Conservation (phyloP, 2,329 filamentous ascomycete species). For the Helminthosporium solani region DNA sequence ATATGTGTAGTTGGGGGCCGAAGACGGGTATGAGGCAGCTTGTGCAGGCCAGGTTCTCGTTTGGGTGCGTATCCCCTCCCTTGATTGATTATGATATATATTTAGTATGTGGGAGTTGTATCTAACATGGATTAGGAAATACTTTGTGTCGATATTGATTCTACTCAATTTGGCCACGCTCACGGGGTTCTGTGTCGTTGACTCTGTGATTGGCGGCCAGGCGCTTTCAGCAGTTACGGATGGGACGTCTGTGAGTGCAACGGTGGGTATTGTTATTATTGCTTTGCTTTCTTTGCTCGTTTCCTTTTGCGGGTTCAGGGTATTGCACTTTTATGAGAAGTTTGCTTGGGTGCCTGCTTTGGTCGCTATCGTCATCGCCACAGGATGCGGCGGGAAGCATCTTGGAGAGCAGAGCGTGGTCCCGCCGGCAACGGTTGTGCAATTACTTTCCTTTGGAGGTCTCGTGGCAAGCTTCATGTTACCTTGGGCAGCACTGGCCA, state of each 20-base stretch:
- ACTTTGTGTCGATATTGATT: slow-evolving; percentile 60
- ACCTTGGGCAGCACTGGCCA: slow-evolving; percentile 60
- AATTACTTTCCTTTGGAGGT: slow-evolving; percentile 59
- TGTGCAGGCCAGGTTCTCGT: slow-evolving; percentile 64
- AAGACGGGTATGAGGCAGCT: slow-evolving; percentile 66
- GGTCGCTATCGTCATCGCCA: slow-evolving; percentile 56
- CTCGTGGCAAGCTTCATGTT: slow-evolving; percentile 65
- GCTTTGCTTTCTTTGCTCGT: slow-evolving; percentile 58
- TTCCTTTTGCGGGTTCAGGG: slow-evolving; percentile 61
- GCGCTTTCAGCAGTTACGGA: slow-evolving; percentile 37
- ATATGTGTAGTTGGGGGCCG: slow-evolving; percentile 59
- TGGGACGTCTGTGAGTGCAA: slow-evolving; percentile 49
- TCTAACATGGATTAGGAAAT: too few relatives aligned
- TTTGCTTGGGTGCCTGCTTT: slow-evolving; percentile 60
- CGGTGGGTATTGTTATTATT: slow-evolving; percentile 63
- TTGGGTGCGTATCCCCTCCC: slow-evolving; percentile 47
- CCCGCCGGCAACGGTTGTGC: slow-evolving; percentile 47
- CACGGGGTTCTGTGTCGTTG: slow-evolving; percentile 64
- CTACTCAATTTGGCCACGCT: slow-evolving; percentile 64
- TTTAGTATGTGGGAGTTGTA: too few relatives aligned
- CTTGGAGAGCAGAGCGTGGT: slow-evolving; percentile 52
- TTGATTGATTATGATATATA: too few relatives aligned
- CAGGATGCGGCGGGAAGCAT: slow-evolving; percentile 55
- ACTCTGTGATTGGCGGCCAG: slow-evolving; percentile 61
- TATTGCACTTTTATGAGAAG: slow-evolving; percentile 59